These are phyloP conservation scores for Trichomonascaceae sp. DNA, from an alignment of 1,139 yeast genomes.

Conservation along the genomic window DNA sequence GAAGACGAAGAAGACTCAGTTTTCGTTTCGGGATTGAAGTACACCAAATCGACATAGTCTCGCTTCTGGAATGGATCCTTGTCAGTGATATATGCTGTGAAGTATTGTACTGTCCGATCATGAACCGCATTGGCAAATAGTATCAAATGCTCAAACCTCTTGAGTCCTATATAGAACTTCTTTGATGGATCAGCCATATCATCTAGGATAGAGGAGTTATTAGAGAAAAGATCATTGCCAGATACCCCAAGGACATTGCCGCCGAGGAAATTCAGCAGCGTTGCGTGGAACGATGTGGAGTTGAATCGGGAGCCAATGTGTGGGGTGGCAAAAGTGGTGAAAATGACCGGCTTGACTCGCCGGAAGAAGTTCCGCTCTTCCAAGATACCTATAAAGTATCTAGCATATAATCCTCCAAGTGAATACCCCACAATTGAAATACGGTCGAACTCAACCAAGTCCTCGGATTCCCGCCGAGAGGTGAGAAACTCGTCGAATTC, in stretches of 20 bases:
- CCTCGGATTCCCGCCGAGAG: slow-evolving; percentile 5
- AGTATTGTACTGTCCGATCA: slow-evolving; percentile 54
- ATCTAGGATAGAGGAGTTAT: slow-evolving; percentile 29
- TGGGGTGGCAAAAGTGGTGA: slow-evolving; percentile 83
- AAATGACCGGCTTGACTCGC: slow-evolving; percentile 43
- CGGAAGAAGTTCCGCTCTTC: slow-evolving; percentile 43
- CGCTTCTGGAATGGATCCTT: slow-evolving; percentile 33
- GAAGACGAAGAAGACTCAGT: slow-evolving; percentile 5
- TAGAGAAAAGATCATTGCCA: slow-evolving; percentile 59
- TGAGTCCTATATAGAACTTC: slow-evolving; percentile 42
- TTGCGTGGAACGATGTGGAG: slow-evolving; percentile 29
- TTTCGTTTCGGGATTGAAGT: slow-evolving; percentile 6
- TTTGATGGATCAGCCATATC: slow-evolving; percentile 44
- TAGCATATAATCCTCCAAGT: slow-evolving; percentile 38
- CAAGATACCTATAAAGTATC: slow-evolving; percentile 64
- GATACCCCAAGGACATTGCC: slow-evolving; percentile 52
- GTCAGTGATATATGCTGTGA: slow-evolving; percentile 36
- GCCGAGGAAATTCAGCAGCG: slow-evolving; percentile 45
- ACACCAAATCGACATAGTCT: slow-evolving; percentile 14
- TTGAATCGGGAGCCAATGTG: slow-evolving; percentile 59
- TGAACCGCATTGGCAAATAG: slow-evolving; percentile 63
- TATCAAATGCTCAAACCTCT: slow-evolving; percentile 41
- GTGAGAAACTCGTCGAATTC: slow-evolving; percentile 32
- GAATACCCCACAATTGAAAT: slow-evolving; percentile 43
- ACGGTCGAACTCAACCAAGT: slow-evolving; percentile 16